Base-by-base conservation (phyloP, 2,329 filamentous ascomycete species). In the Knoxdaviesia capensis region DNA sequence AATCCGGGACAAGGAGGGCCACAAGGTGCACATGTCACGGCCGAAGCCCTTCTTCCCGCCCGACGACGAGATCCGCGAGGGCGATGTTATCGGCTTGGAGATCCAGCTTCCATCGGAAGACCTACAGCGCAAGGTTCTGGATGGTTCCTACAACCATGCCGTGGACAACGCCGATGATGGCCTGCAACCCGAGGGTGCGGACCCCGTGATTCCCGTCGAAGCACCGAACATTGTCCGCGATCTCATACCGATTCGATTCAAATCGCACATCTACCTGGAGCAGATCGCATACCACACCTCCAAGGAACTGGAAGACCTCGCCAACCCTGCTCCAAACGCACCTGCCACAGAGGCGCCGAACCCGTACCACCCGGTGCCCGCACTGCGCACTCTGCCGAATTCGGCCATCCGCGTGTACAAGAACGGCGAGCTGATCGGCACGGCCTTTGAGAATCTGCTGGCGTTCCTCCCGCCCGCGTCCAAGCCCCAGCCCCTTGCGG, bases 381-480 rank as follows among this genome's bases (percentile, higher is more conserved):
- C 81, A n/a, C 64, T 96, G 28, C 78, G 88, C 39, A 93, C 86
- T 1, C 65, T 96, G 4, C 90, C 92, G 0, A 77, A 82, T 42
- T 93, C 84, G 2, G 77, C 72, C 51, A 87, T 98, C 54, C 82
- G 80, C 46, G 68, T 96, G 36, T 96, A 90, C 68, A 94, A 93
- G 56, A 98, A 98, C 51, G 90, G 90, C 4, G 69, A 77, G 34
- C 67, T 80, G 34, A 77, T 94, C 59, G 92, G 92, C 20, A 87
- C 82, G 0, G 76, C 88, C 0, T 98, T 93, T 55, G 81, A 81
- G 44, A 76, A 92, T 49, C 71, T 98, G 1, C 72, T 94, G 30
- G 78, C 86, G 3, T 98, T 98, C 59, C 65, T 98, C 1, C 90
- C 90, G 0, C 88, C 87, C 0, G 87, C 90, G 1, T 93, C 84